These are phyloP conservation scores for Xylariaceae sp. DNA, from an alignment of 2,329 filamentous ascomycete genomes.

Conservation along the genomic window DNA sequence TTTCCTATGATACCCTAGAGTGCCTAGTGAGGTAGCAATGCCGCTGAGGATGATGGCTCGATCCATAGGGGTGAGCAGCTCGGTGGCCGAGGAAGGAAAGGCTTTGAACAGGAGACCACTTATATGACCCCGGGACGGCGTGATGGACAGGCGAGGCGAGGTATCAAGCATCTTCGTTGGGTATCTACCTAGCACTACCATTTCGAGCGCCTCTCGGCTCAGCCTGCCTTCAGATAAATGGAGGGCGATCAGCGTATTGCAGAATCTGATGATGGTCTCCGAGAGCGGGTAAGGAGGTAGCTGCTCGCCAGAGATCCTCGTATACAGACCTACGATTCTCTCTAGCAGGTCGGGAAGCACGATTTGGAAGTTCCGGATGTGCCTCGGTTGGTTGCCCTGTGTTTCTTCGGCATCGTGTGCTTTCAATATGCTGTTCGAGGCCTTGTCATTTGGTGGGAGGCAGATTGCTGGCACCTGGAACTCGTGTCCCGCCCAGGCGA, in stretches of 20 bases:
- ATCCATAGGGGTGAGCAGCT: slow-evolving; percentile 67
- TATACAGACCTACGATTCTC: slow-evolving; percentile 69
- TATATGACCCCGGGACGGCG: slow-evolving; percentile 58
- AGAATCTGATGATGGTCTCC: slow-evolving; percentile 68
- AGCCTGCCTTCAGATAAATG: slow-evolving; percentile 61
- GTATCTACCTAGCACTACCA: slow-evolving; percentile 59
- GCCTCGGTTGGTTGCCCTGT: slow-evolving; percentile 45
- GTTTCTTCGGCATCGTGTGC: slow-evolving; percentile 33
- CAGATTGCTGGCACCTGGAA: slow-evolving; percentile 67
- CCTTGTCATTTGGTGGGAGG: slow-evolving; percentile 45
- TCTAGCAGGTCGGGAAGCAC: slow-evolving; percentile 70
- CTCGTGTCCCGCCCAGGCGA: slow-evolving; percentile 77
- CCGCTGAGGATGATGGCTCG: slow-evolving; percentile 75
- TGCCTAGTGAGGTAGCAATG: slow-evolving; percentile 78
- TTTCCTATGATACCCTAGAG: slow-evolving; percentile 76
- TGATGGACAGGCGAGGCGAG: slow-evolving; percentile 50
- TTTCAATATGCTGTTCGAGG: slow-evolving; percentile 31
- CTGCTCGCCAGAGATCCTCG: slow-evolving; percentile 63
- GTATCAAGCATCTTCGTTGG: slow-evolving; percentile 46
- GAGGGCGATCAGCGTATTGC: slow-evolving; percentile 62
- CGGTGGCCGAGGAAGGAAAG: slow-evolving; percentile 61
- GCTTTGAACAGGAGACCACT: slow-evolving; percentile 61
- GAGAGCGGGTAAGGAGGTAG: slow-evolving; percentile 66
- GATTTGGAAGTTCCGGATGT: slow-evolving; percentile 49
- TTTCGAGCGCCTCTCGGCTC: slow-evolving; percentile 53